A percentile compares a stretch with the other conserved stretches of the same genome.
phyloP scores from a whole-genome alignment of 805 yeast species.

The Spathaspora gorwiae region DNA sequence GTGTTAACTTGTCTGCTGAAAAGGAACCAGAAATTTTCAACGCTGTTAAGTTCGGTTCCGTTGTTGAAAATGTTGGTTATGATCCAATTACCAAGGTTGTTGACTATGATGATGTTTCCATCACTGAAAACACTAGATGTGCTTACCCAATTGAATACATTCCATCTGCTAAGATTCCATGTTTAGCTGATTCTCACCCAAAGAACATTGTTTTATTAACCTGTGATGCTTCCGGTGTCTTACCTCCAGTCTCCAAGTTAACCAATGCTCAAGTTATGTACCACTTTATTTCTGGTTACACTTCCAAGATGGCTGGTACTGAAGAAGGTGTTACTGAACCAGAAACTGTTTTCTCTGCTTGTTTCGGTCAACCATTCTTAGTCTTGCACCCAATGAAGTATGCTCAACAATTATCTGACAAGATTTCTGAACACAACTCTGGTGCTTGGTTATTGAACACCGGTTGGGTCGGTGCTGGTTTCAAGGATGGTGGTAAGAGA shows the following conservation, averaged over 20 bases:
- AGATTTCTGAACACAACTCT: slow-evolving; percentile 83
- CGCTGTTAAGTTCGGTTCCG: slow-evolving; percentile 91
- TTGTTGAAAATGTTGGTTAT: slow-evolving; percentile 88
- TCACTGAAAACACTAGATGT: slow-evolving; percentile 97
- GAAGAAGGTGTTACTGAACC: slow-evolving; percentile 99
- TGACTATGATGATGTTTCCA: slow-evolving; percentile 73
- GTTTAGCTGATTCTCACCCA: slow-evolving; percentile 86
- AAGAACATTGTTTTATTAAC: slow-evolving; percentile 87
- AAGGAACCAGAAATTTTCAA: slow-evolving; percentile 97
- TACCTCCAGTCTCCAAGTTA: slow-evolving; percentile 94
- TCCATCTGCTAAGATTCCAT: slow-evolving; percentile 94
- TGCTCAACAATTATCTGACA: slow-evolving; percentile 92
- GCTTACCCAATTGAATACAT: slow-evolving; percentile 97
- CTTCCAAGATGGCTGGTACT: slow-evolving; percentile 99
- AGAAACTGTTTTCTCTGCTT: slow-evolving; percentile 94
- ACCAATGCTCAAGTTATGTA: slow-evolving; percentile 97
- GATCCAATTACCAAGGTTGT: slow-evolving; percentile 75
- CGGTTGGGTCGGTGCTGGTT: slow-evolving; percentile 97
- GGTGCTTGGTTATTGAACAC: slow-evolving; percentile 96
- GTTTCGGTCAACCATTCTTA: slow-evolving; percentile 98
- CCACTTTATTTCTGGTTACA: slow-evolving; percentile 97
- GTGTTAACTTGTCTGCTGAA: slow-evolving; percentile 82
- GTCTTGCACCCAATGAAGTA: slow-evolving; percentile 97
- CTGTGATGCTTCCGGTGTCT: slow-evolving; percentile 96
- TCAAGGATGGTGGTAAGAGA: slow-evolving; percentile 90